phyloP scores from a whole-genome alignment of 2,329 filamentous ascomycete species.

The Aspergillus fumigatiaffinis region DNA sequence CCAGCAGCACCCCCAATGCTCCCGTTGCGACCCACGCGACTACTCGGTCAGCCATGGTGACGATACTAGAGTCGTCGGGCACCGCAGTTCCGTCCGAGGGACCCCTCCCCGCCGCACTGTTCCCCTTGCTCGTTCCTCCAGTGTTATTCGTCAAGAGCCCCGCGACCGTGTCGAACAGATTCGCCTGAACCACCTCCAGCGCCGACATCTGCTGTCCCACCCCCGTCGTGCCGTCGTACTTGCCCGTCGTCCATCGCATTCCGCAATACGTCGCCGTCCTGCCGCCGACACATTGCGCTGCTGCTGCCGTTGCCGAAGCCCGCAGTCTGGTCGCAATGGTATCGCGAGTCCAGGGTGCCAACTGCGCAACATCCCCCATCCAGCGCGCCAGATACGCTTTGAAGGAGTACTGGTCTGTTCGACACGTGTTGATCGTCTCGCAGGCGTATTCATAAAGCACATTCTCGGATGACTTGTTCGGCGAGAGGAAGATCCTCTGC shows the following conservation, averaged over 20 bases:
- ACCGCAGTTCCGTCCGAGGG: conserved; percentile 2
- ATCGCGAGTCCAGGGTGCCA: conserved; percentile 54
- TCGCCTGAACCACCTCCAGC: conserved; percentile 58
- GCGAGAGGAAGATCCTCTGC: conserved; percentile 47
- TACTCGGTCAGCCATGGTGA: conserved; percentile 25
- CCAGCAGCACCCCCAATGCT: conserved; percentile 19
- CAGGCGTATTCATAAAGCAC: conserved; percentile 60
- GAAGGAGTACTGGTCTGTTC: conserved; percentile 61
- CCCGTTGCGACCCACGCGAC: conserved; percentile 28
- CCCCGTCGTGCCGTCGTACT: conserved; percentile 30
- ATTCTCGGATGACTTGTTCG: conserved; percentile 34
- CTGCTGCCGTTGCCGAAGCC: conserved; percentile 52
- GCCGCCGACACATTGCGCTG: conserved; percentile 28
- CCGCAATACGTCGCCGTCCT: conserved; percentile 38
- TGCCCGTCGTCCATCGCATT: conserved; percentile 32
- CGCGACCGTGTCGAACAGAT: conserved; percentile 38
- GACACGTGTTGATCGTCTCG: conserved; percentile 52
- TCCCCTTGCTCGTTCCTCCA: conserved; percentile 54
- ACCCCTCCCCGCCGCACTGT: conserved; percentile 34
- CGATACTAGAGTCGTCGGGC: conserved; percentile 20
- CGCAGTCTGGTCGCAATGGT: conserved; percentile 51
- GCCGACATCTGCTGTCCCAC: conserved; percentile 38
- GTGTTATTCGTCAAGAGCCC: conserved; percentile 43
- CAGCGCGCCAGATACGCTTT: conserved; percentile 63
- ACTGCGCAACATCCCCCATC: conserved; percentile 53